Percentiles rank a stretch among this genome's conserved stretches.
Conservation (phyloP, 176 grass and related monocot species). For the Juncus effusus region DNA sequence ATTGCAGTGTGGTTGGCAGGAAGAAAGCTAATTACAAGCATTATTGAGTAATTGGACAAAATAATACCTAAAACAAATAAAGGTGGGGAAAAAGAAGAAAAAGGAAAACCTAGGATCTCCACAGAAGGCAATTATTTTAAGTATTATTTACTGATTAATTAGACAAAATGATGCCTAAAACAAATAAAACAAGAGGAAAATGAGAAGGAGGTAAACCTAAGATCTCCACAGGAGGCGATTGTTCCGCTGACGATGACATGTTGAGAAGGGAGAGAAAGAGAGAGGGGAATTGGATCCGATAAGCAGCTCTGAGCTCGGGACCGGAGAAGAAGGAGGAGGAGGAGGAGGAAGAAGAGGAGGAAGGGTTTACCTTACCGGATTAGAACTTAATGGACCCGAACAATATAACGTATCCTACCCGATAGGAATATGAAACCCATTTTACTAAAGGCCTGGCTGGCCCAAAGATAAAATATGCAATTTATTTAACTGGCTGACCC, state of each 20-base stretch:
- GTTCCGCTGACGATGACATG: background rate
- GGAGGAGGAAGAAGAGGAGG: background rate
- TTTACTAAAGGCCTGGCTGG: background rate
- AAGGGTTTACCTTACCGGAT: conserved; percentile 6
- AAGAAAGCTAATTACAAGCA: conserved; percentile 8
- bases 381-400: too few species aligned
- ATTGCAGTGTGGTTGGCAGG: background rate
- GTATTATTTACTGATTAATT: background rate
- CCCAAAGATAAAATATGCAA: too few species aligned
- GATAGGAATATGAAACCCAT: background rate
- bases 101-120: background rate
- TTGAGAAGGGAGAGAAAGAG: background rate
- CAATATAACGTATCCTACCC: background rate
- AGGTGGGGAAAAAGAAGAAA: background rate
- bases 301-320: too few species aligned
- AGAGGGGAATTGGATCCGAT: conserved; percentile 8
- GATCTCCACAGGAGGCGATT: conserved; percentile 38
- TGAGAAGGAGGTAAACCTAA: conserved; percentile 34
- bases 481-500: background rate
- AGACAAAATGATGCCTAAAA: conserved; percentile 10
- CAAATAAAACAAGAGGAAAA: background rate
- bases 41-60: conserved; percentile 17
- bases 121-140: background rate
- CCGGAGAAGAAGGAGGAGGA: background rate
- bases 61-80: conserved; percentile 5